These are phyloP conservation scores for Hericium erinaceus DNA, from an alignment of 768 basidiomycete genomes.

Conservation along the genomic window DNA sequence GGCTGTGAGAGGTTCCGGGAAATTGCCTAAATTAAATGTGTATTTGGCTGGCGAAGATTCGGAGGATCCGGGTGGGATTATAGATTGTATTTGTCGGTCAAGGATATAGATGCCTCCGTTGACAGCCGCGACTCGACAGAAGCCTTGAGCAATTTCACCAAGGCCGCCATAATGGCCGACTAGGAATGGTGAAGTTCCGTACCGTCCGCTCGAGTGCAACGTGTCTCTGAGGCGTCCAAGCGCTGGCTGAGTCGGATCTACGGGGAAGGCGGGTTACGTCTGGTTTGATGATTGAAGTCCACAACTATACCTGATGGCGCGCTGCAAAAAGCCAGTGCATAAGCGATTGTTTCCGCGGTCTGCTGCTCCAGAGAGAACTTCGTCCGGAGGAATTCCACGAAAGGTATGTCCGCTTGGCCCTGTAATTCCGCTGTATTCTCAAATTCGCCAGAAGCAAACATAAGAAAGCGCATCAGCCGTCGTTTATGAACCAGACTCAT, in stretches of 20 bases:
- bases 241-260: conserved; percentile 61
- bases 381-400: conserved; percentile 54
- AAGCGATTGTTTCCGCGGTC: conserved; percentile 55
- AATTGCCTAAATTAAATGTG: conserved; percentile 43
- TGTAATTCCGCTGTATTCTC: conserved; percentile 51
- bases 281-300: not conserved
- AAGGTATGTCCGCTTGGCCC: conserved; percentile 45
- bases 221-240: conserved; percentile 65
- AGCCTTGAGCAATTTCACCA: conserved; percentile 90
- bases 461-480: conserved; percentile 84
- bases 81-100: conserved; percentile 34
- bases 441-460: conserved; percentile 71
- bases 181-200: conserved; percentile 82
- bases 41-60: conserved; percentile 20
- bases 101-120: conserved; percentile 66
- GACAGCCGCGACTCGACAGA: conserved; percentile 81
- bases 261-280: not conserved
- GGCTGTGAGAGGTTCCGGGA: conserved; percentile 50
- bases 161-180: conserved; percentile 93
- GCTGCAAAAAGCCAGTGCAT: conserved; percentile 67
- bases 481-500: conserved; percentile 80
- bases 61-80: conserved; percentile 9
- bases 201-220: conserved; percentile 73
- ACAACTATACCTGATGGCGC: conserved; percentile 41
- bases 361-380: conserved; percentile 54